A percentile compares a stretch with the other conserved stretches of the same genome.
Conservation (phyloP, 2,329 filamentous ascomycete species). For the Amauroascus verrucosus region DNA sequence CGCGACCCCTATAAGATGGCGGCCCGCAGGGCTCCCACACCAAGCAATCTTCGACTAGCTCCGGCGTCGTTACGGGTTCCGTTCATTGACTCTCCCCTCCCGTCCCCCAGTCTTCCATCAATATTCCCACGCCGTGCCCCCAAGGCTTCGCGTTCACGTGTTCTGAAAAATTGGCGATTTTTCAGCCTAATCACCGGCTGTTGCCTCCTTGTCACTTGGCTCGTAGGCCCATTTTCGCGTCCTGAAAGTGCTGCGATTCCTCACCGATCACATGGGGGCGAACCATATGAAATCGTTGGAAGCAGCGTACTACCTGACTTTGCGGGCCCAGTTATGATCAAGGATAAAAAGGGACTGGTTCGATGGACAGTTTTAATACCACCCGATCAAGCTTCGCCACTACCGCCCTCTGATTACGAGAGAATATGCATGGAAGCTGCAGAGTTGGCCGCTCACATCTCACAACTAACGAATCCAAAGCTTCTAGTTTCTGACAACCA, state of each 20-base stretch:
- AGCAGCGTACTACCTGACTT: slow-evolving; percentile 58
- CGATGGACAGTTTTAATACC: slow-evolving; percentile 80
- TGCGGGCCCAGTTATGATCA: slow-evolving; percentile 61
- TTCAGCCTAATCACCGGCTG: slow-evolving; percentile 44
- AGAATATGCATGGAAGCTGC: slow-evolving; percentile 59
- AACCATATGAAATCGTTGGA: slow-evolving; percentile 37
- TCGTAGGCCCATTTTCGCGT: neutral
- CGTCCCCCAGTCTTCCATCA: slow-evolving; percentile 60
- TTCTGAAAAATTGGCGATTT: slow-evolving; percentile 48
- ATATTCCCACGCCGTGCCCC: slow-evolving; percentile 57
- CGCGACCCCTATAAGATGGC: slow-evolving; percentile 23
- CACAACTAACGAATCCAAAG: slow-evolving; percentile 39
- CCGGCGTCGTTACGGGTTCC: slow-evolving; percentile 47
- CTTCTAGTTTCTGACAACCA: slow-evolving; percentile 15
- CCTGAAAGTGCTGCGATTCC: neutral
- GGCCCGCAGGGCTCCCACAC: slow-evolving; percentile 18
- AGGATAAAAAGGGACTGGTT: slow-evolving; percentile 52
- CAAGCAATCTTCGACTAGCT: slow-evolving; percentile 7
- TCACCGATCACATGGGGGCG: slow-evolving; percentile 18
- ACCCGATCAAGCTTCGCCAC: slow-evolving; percentile 53
- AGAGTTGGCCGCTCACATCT: slow-evolving; percentile 52
- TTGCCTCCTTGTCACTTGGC: neutral
- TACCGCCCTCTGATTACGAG: slow-evolving; percentile 55
- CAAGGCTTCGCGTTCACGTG: slow-evolving; percentile 47
- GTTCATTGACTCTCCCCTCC: slow-evolving; percentile 57